A percentile compares a stretch with the other conserved stretches of the same genome.
Evolutionary conservation across 139 green algal genomes (phyloP).

Genomic region (Auxenochlorella pyrenoidosa): DNA sequence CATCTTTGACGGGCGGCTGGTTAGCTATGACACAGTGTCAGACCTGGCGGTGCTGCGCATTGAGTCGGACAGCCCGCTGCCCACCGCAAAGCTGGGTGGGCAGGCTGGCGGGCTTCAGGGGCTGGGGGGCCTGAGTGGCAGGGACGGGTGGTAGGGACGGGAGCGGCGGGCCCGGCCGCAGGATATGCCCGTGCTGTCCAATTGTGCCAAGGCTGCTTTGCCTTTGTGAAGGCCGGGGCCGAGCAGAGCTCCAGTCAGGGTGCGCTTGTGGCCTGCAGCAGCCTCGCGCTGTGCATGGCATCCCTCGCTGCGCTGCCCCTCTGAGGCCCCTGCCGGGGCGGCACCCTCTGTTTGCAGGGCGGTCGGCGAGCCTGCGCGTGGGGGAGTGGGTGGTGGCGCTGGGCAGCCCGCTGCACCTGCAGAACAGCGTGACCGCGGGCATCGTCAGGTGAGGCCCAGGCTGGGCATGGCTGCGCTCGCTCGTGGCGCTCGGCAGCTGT

Average conservation of each 20-base stretch:
- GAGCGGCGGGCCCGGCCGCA: background rate
- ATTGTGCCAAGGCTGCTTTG: too few relatives aligned
- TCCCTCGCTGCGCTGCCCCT: too few relatives aligned
- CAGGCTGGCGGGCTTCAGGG: background rate
- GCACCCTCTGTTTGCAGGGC: background rate
- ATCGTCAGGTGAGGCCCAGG: conserved; percentile 14
- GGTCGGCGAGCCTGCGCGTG: conserved; percentile 55
- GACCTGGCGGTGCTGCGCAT: conserved; percentile 80
- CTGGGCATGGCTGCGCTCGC: too few relatives aligned
- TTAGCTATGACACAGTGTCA: conserved; percentile 64
- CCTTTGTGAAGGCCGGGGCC: too few relatives aligned
- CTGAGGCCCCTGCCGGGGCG: too few relatives aligned
- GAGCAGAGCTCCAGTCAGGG: too few relatives aligned
- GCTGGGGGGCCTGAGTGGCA: too few relatives aligned
- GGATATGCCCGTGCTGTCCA: background rate
- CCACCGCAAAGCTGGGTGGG: conserved; percentile 56
- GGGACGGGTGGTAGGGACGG: too few relatives aligned
- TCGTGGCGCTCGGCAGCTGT: too few relatives aligned
- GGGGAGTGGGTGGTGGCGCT: conserved; percentile 86
- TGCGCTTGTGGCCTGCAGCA: too few relatives aligned
- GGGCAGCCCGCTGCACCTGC: conserved; percentile 77
- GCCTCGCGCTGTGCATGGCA: too few relatives aligned
- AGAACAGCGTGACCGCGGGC: conserved; percentile 79
- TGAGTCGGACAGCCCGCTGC: conserved; percentile 57
- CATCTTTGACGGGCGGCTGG: conserved; percentile 72